Percentiles rank a stretch among this genome's conserved stretches.
phyloP scores from a whole-genome alignment of 805 yeast genomes.

The Candida hungchunana region DNA sequence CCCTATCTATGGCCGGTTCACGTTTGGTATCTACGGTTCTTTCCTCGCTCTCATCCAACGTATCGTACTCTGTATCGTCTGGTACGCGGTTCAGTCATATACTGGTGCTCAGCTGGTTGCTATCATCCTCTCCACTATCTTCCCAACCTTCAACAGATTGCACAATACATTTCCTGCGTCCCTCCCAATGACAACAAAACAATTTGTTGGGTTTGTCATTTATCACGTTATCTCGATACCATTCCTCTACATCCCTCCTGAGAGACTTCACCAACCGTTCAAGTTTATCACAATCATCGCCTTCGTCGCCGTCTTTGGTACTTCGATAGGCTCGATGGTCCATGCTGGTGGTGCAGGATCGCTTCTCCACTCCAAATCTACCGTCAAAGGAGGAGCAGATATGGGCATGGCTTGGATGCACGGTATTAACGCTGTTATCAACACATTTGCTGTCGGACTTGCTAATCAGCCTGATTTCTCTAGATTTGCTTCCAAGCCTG shows the following conservation, averaged over 20 bases:
- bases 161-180: constrained; percentile 36
- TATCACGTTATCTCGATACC: constrained; percentile 34
- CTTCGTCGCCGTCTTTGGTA: constrained; percentile 33
- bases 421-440: constrained; percentile 28
- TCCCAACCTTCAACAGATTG: constrained; percentile 35
- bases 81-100: constrained; percentile 43
- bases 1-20: constrained; percentile 39
- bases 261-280: constrained; percentile 28
- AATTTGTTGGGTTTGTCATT: constrained; percentile 37
- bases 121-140: constrained; percentile 35
- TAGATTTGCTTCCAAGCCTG: constrained; percentile 36
- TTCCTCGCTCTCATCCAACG: constrained; percentile 40
- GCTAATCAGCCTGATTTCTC: constrained; percentile 31
- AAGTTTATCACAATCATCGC: constrained; percentile 28
- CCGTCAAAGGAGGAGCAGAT: constrained; percentile 26
- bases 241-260: constrained; percentile 30
- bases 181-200: constrained; percentile 37
- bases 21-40: constrained; percentile 46
- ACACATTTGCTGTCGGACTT: constrained; percentile 29
- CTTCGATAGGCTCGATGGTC: constrained; percentile 30
- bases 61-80: constrained; percentile 40
- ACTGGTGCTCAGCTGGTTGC: constrained; percentile 43
- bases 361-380: constrained; percentile 26
- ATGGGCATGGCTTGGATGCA: constrained; percentile 31
- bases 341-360: constrained; percentile 33